phyloP scores from a whole-genome alignment of 2,329 filamentous ascomycete species.

The Pseudogymnoascus sp. region DNA sequence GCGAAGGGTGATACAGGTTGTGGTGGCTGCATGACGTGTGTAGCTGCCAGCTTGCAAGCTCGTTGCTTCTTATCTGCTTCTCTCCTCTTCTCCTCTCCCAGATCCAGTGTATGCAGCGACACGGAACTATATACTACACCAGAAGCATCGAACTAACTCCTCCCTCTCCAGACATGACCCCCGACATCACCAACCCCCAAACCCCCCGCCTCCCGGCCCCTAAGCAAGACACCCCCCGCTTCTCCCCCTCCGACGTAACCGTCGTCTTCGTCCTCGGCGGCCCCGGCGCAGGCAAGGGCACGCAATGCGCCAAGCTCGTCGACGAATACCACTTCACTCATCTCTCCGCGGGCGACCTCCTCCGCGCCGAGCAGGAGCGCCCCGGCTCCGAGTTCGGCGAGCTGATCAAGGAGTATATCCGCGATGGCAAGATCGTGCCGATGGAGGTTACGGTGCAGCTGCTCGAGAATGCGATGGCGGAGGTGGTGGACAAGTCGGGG shows the following conservation, averaged over 20 bases:
- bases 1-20: not conserved
- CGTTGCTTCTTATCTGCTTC: not conserved
- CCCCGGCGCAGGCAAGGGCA: slow-evolving; percentile 92
- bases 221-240: slow-evolving; percentile 56
- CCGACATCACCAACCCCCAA: slow-evolving; percentile 36
- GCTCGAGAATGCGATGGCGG: slow-evolving; percentile 86
- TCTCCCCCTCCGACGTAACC: slow-evolving; percentile 70
- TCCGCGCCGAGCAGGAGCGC: slow-evolving; percentile 88
- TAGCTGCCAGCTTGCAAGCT: not conserved
- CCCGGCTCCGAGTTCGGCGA: slow-evolving; percentile 81
- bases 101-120: not conserved
- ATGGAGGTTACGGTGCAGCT: slow-evolving; percentile 96
- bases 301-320: slow-evolving; percentile 85
- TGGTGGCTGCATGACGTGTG: not conserved
- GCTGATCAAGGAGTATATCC: slow-evolving; percentile 89
- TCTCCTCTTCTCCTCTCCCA: not conserved
- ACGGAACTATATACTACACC: not conserved
- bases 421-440: slow-evolving; percentile 91
- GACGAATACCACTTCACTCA: slow-evolving; percentile 85
- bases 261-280: slow-evolving; percentile 95
- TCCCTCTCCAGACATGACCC: slow-evolving; percentile 33
- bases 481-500: slow-evolving; percentile 48
- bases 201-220: slow-evolving; percentile 40
- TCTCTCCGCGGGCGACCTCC: slow-evolving; percentile 84
- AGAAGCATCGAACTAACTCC: slow-evolving; percentile 13